Evolutionary conservation across 306 rosid species (phyloP).

Genomic region (Benincasa hispida): DNA sequence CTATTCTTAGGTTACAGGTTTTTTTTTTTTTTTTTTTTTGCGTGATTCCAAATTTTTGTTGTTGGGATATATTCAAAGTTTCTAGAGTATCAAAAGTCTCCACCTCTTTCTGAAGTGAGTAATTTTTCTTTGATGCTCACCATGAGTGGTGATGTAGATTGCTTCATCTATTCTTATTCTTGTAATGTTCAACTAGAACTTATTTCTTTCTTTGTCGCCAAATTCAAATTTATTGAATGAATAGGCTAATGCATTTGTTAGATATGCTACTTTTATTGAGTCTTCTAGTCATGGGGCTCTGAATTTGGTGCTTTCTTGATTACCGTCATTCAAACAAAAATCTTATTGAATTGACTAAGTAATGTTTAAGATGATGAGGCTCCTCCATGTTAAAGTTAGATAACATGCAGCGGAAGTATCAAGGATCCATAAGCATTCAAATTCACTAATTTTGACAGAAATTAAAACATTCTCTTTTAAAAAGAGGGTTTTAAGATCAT

Average conservation of each 20-base stretch:
- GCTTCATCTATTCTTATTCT: not conserved
- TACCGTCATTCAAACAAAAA: conserved; percentile 73
- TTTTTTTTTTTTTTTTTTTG: conserved; percentile 86
- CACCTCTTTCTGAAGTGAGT: conserved; percentile 65
- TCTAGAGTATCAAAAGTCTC: conserved; percentile 61
- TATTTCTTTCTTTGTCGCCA: not conserved
- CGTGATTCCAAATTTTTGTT: conserved; percentile 68
- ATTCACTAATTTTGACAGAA: too few species aligned
- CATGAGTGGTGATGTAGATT: not conserved
- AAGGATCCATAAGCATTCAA: too few species aligned
- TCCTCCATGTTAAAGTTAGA: too few species aligned
- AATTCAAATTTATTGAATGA: not conserved
- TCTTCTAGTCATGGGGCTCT: conserved; percentile 1
- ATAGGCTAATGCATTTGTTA: not conserved
- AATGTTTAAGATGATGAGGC: conserved; percentile 67
- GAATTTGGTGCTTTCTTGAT: conserved; percentile 12
- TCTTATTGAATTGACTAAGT: conserved; percentile 73
- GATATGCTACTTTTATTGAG: conserved; percentile 8
- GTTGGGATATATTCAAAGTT: conserved; percentile 90
- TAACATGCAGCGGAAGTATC: too few species aligned
- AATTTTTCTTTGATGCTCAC: conserved; percentile 2
- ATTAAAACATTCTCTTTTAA: too few species aligned
- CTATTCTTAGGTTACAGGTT: too few species aligned
- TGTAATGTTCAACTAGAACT: not conserved
- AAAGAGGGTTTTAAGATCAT: too few species aligned